phyloP scores from a whole-genome alignment of 176 grass and related monocot genomes.

The Phyllostachys edulis region DNA sequence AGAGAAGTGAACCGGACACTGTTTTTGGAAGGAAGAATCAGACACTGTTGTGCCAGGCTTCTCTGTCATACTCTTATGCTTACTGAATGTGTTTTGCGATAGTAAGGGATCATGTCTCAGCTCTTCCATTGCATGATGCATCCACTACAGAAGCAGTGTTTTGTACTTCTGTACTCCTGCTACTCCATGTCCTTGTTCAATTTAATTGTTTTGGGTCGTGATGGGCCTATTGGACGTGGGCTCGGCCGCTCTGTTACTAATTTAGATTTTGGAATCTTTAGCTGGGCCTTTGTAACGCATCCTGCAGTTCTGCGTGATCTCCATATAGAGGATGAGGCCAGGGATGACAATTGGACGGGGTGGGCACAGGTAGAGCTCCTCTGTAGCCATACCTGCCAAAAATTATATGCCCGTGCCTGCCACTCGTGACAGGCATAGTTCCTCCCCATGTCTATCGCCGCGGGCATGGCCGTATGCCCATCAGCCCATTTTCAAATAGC shows the following conservation, averaged over 20 bases:
- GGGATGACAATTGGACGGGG: no score
- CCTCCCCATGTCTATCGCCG: no score
- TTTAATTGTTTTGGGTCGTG: background rate
- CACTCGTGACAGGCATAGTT: no score
- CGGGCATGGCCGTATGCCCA: no score
- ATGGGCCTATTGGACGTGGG: background rate
- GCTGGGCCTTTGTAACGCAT: no score
- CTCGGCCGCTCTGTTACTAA: background rate
- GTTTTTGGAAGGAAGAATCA: background rate
- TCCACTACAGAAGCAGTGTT: background rate
- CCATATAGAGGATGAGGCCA: no score
- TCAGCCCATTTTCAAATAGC: no score
- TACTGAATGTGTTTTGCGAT: background rate
- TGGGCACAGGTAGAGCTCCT: no score
- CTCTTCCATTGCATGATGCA: background rate
- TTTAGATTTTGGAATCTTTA: no score
- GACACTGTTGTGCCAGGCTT: background rate
- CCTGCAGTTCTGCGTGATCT: no score
- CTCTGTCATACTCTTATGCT: background rate
- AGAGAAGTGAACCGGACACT: background rate
- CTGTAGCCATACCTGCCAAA: no score
- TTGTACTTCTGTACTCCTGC: background rate
- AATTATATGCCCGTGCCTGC: no score
- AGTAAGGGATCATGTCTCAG: background rate
- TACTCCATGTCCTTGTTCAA: background rate